Percentiles rank a stretch among this genome's conserved stretches.
These are phyloP conservation scores for Solanum sitiens DNA, from an alignment of 257 asterid species.

Conservation along the genomic window DNA sequence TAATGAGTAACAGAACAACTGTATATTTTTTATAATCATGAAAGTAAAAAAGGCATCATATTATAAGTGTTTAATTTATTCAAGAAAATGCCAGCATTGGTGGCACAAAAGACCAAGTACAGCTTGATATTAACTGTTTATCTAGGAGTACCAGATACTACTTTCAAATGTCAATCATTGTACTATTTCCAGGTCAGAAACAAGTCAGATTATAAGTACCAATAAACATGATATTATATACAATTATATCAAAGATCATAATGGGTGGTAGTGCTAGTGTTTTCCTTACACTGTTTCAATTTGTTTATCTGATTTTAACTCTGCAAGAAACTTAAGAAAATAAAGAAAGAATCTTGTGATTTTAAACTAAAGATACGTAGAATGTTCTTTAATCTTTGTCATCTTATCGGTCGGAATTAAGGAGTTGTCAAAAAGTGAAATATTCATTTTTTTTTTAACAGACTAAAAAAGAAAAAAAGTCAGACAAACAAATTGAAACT, in stretches of 20 bases:
- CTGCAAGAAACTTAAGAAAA: no score
- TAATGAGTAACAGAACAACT: neutral
- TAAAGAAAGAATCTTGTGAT: no score
- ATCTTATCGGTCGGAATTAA: neutral
- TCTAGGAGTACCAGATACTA: neutral
- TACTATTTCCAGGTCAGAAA: conserved; percentile 1
- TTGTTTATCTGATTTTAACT: no score
- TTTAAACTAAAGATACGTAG: no score
- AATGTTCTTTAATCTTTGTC: neutral
- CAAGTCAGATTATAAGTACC: conserved; percentile 8
- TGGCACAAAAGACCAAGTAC: conserved; percentile 2
- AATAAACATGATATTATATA: neutral
- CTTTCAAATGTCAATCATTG: neutral
- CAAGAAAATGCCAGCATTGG: neutral
- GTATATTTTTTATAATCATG: neutral
- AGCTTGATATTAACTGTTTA: neutral
- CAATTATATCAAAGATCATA: neutral
- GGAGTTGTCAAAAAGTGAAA: no score
- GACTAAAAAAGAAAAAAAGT: neutral
- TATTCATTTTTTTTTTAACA: neutral
- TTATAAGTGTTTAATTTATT: neutral
- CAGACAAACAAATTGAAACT: neutral
- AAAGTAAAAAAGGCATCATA: neutral
- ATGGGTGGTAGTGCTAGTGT: neutral
- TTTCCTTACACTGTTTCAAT: neutral